A percentile compares a stretch with the other conserved stretches of the same genome.
These are phyloP conservation scores for Trametopsis cervina DNA, from an alignment of 768 basidiomycete species.

Conservation along the genomic window DNA sequence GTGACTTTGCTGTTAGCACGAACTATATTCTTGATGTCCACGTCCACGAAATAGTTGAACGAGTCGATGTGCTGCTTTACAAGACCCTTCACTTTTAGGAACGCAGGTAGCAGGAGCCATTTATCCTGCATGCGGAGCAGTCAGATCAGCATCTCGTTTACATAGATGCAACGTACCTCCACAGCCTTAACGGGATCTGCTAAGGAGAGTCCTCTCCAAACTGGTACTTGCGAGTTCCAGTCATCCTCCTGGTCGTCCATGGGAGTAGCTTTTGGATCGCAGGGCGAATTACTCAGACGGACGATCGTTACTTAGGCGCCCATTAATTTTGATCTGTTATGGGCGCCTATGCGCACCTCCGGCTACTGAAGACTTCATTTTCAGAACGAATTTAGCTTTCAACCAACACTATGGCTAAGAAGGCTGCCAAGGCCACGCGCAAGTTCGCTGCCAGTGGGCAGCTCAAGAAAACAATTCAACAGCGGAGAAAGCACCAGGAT, in stretches of 20 bases:
- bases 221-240: slow-evolving; percentile 52
- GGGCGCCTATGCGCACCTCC: background rate
- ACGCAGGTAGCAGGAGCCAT: slow-evolving; percentile 96
- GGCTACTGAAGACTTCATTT: background rate
- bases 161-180: slow-evolving; percentile 49
- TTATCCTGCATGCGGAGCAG: slow-evolving; percentile 62
- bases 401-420: slow-evolving; percentile 47
- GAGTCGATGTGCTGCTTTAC: slow-evolving; percentile 99
- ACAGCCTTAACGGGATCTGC: slow-evolving; percentile 87
- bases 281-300: too few species aligned
- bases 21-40: slow-evolving; percentile 95
- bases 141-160: slow-evolving; percentile 2
- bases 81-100: slow-evolving; percentile 94
- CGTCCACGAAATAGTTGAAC: slow-evolving; percentile 97
- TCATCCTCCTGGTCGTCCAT: slow-evolving; percentile 26
- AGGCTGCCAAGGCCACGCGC: slow-evolving; percentile 72
- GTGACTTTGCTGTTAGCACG: slow-evolving; percentile 90
- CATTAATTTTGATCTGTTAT: background rate
- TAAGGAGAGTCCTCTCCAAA: slow-evolving; percentile 74
- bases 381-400: background rate
- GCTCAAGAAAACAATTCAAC: slow-evolving; percentile 80
- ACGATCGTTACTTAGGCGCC: slow-evolving; percentile 5
- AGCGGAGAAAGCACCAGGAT: slow-evolving; percentile 76
- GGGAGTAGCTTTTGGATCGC: background rate
- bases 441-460: slow-evolving; percentile 88